These are phyloP conservation scores for Aspergillus sp. DNA, from an alignment of 2,329 filamentous ascomycete genomes.

Conservation along the genomic window DNA sequence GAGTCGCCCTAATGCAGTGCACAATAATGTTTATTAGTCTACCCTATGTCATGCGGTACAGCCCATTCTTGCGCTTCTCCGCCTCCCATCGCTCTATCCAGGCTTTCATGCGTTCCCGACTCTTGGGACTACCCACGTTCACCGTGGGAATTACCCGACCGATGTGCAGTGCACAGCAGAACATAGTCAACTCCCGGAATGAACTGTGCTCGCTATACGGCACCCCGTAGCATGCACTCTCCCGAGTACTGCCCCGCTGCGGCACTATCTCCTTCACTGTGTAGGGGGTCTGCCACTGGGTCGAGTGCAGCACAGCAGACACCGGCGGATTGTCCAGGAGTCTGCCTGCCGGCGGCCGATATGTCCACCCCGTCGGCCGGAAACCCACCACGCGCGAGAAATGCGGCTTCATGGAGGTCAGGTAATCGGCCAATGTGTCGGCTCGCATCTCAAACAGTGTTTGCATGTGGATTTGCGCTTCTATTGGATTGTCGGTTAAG, in stretches of 20 bases:
- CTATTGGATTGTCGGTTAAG: slow-evolving; percentile 69
- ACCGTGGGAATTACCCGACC: slow-evolving; percentile 90
- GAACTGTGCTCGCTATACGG: slow-evolving; percentile 95
- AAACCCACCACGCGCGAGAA: slow-evolving; percentile 87
- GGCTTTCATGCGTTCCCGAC: slow-evolving; percentile 56
- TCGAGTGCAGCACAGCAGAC: slow-evolving; percentile 55
- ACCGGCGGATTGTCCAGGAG: slow-evolving; percentile 57
- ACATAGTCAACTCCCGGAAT: slow-evolving; percentile 89
- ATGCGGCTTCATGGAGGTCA: slow-evolving; percentile 67
- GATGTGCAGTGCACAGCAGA: slow-evolving; percentile 77
- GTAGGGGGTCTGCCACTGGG: slow-evolving; percentile 70
- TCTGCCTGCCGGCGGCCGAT: slow-evolving; percentile 60
- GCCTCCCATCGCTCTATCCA: slow-evolving; percentile 58
- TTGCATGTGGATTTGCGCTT: slow-evolving; percentile 97
- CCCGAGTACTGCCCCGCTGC: slow-evolving; percentile 72
- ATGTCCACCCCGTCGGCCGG: slow-evolving; percentile 89
- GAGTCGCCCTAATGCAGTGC: not conserved
- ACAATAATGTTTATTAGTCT: not conserved
- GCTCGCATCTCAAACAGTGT: slow-evolving; percentile 87
- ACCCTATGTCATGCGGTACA: slow-evolving; percentile 35
- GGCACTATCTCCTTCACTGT: slow-evolving; percentile 63
- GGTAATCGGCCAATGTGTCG: slow-evolving; percentile 82
- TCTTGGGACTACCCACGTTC: slow-evolving; percentile 62
- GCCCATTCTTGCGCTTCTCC: slow-evolving; percentile 55
- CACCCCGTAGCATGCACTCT: slow-evolving; percentile 83